Evolutionary conservation across 345 rosid genomes (phyloP).

Genomic region (Ceriops zippeliana): DNA sequence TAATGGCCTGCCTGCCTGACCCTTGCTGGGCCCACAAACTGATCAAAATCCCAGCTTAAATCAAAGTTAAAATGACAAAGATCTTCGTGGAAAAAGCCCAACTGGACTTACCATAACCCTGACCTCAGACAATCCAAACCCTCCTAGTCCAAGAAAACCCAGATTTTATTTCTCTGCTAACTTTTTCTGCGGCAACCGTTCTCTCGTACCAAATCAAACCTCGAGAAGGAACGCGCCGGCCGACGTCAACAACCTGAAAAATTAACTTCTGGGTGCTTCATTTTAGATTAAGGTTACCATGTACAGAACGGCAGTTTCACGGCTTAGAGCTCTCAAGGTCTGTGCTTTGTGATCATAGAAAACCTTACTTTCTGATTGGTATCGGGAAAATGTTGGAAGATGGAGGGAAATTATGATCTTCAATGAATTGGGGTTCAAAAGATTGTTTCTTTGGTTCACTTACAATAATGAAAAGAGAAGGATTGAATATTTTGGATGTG

Average conservation of each 20-base stretch:
- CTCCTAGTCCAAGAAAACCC: neutral
- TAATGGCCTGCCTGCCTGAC: too few relatives aligned
- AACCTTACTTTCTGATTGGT: neutral
- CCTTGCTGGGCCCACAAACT: too few relatives aligned
- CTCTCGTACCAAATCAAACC: slow-evolving; percentile 7
- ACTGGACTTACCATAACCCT: neutral
- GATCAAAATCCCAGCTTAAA: too few relatives aligned
- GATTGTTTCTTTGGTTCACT: neutral
- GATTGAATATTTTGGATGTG: neutral
- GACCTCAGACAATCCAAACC: neutral
- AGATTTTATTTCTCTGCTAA: neutral
- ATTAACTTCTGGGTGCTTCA: slow-evolving; percentile 3
- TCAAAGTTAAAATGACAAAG: too few relatives aligned
- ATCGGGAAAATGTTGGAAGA: neutral
- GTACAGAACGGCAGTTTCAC: slow-evolving; percentile 27
- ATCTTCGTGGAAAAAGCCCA: too few relatives aligned
- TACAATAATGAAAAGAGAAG: neutral
- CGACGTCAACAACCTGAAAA: slow-evolving; percentile 1
- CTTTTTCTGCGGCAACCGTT: slow-evolving; percentile 1
- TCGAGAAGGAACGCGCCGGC: neutral
- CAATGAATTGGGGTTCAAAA: neutral
- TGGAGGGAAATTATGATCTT: neutral
- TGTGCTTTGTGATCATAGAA: neutral
- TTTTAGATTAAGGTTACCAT: slow-evolving; percentile 1
- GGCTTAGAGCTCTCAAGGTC: slow-evolving; percentile 33